Conservation (phyloP, 192 early-diverging fungal species). For the Linnemannia exigua region DNA sequence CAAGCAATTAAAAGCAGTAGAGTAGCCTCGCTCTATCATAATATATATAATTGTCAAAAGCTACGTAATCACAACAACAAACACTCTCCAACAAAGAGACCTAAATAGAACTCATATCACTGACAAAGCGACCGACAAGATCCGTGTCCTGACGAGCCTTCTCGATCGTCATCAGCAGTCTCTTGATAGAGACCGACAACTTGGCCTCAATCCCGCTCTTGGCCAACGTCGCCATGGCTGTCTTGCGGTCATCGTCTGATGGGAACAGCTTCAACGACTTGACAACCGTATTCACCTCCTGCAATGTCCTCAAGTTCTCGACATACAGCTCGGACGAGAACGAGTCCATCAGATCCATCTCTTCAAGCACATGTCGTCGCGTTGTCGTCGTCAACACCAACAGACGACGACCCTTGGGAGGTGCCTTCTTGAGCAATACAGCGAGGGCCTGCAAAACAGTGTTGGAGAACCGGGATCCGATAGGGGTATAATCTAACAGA, state of each 20-base stretch:
- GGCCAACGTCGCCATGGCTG: conserved; percentile 67
- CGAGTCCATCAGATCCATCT: conserved; percentile 89
- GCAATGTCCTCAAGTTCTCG: conserved; percentile 80
- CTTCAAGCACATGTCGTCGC: conserved; percentile 80
- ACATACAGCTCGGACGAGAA: conserved; percentile 92
- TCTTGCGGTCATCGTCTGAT: conserved; percentile 69
- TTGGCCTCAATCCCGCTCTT: conserved; percentile 66
- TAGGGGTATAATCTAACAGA: conserved; percentile 91
- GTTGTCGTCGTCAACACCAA: conserved; percentile 94
- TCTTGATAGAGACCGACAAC: conserved; percentile 91
- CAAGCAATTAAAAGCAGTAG: too few species aligned
- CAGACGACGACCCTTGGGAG: conserved; percentile 87
- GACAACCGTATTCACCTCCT: conserved; percentile 80
- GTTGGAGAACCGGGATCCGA: conserved; percentile 97
- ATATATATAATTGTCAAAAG: too few species aligned
- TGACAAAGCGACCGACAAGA: conserved; percentile 84
- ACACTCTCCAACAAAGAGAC: not conserved
- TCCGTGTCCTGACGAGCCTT: conserved; percentile 91
- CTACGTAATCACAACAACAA: too few species aligned
- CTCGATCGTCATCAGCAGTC: conserved; percentile 90
- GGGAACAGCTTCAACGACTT: conserved; percentile 78
- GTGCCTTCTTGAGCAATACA: conserved; percentile 93
- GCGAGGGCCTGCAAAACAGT: conserved; percentile 91
- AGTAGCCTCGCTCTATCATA: too few species aligned
- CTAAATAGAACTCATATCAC: conserved; percentile 54